A percentile compares a stretch with the other conserved stretches of the same genome.
phyloP scores from a whole-genome alignment of 2,329 filamentous ascomycete genomes.

The Chaetomium sp. region DNA sequence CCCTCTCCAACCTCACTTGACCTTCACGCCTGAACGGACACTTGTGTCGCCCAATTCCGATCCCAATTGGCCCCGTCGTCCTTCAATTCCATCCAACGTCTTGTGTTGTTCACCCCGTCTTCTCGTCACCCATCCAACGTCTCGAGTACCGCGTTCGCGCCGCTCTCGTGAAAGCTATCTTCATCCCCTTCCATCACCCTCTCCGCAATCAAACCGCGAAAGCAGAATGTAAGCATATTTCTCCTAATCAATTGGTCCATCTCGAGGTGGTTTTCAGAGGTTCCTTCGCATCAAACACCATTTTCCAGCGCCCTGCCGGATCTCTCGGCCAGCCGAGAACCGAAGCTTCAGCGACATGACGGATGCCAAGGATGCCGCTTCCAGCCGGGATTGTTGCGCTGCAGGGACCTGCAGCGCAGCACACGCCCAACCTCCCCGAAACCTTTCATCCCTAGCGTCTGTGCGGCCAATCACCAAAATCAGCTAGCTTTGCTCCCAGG shows the following conservation, averaged over 20 bases:
- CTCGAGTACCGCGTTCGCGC: neutral
- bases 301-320: neutral
- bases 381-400: neutral
- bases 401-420: neutral
- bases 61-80: constrained; percentile 15
- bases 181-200: neutral
- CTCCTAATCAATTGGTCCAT: constrained; percentile 5
- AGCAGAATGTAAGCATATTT: constrained; percentile 11
- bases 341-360: constrained; percentile 13
- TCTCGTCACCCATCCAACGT: neutral
- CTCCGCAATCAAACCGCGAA: neutral
- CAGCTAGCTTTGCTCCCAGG: neutral
- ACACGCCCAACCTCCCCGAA: neutral
- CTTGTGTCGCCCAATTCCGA: constrained; percentile 12
- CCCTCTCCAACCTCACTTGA: constrained; percentile 23
- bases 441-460: neutral
- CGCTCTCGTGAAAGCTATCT: no score
- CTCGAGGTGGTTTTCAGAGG: neutral
- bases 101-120: constrained; percentile 23
- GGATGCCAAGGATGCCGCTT: constrained; percentile 17
- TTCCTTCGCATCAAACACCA: neutral
- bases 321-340: neutral
- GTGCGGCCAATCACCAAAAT: neutral
- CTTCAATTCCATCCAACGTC: constrained; percentile 15
- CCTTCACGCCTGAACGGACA: constrained; percentile 13